A percentile compares a stretch with the other conserved stretches of the same genome.
phyloP scores from a whole-genome alignment of 495 filamentous ascomycete species.

The Neurospora intermedia region DNA sequence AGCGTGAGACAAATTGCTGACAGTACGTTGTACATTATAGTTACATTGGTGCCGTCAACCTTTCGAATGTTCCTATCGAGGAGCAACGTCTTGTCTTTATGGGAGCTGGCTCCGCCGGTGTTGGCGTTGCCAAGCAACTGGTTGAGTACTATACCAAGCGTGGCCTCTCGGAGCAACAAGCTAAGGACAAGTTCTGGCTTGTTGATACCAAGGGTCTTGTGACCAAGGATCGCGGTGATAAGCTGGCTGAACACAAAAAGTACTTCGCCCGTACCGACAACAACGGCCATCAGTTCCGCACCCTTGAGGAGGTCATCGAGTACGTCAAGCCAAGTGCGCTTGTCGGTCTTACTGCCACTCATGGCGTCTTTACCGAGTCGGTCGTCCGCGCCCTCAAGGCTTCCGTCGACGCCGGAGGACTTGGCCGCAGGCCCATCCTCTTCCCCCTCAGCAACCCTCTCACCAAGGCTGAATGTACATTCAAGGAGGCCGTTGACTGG shows the following conservation, averaged over 20 bases:
- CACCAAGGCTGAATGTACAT: constrained; percentile 94
- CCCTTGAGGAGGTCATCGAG: constrained; percentile 85
- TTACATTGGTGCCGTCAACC: constrained; percentile 87
- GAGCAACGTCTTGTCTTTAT: constrained; percentile 94
- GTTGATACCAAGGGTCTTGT: constrained; percentile 96
- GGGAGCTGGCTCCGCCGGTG: constrained; percentile 88
- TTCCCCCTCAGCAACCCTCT: constrained; percentile 94
- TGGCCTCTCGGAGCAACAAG: constrained; percentile 85
- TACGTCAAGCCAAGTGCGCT: constrained; percentile 90
- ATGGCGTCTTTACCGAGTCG: constrained; percentile 84
- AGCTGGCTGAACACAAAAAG: constrained; percentile 91
- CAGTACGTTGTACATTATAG: constrained; percentile 15
- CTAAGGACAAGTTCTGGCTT: constrained; percentile 87
- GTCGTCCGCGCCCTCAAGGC: constrained; percentile 71
- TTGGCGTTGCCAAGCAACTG: constrained; percentile 94
- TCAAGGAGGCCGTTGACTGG: constrained; percentile 77
- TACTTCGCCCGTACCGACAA: constrained; percentile 94
- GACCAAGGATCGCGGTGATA: constrained; percentile 85
- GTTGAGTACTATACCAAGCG: constrained; percentile 91
- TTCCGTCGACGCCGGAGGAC: constrained; percentile 52
- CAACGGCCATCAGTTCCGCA: constrained; percentile 78
- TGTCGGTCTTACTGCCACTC: constrained; percentile 88
- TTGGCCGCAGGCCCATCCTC: constrained; percentile 73
- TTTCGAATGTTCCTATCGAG: constrained; percentile 73
- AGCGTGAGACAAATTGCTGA: constrained; percentile 4